These are phyloP conservation scores for Spathaspora hagerdaliae DNA, from an alignment of 805 yeast genomes.

Conservation along the genomic window DNA sequence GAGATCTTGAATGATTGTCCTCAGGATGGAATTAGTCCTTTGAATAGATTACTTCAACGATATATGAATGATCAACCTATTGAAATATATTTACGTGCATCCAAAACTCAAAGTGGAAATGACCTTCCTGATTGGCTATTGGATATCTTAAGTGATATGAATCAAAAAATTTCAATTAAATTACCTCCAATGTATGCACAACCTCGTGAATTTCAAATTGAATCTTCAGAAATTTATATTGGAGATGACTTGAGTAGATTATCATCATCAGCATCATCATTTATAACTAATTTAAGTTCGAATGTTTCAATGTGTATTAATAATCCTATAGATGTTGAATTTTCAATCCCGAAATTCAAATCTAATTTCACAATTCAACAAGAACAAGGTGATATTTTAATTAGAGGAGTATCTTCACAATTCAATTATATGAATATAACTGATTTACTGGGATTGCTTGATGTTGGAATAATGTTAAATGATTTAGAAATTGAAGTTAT, in stretches of 20 bases:
- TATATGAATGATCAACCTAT: conserved; percentile 15
- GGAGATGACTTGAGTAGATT: background rate
- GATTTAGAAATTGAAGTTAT: conserved; percentile 7
- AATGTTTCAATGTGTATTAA: background rate
- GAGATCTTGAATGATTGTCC: conserved; percentile 16
- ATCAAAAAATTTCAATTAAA: conserved; percentile 9
- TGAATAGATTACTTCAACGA: conserved; percentile 17
- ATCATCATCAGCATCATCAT: background rate
- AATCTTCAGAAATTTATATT: background rate
- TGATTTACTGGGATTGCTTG: background rate
- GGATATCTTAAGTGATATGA: conserved; percentile 11
- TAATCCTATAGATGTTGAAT: background rate
- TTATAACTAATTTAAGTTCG: background rate
- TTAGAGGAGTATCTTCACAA: background rate
- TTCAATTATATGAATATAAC: background rate
- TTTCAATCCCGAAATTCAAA: conserved; percentile 1
- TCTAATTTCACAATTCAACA: background rate
- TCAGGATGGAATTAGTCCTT: conserved; percentile 12
- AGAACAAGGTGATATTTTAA: background rate
- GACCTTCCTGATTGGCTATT: conserved; percentile 24
- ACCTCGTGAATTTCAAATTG: background rate
- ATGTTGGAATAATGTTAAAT: background rate
- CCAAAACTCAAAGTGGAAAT: conserved; percentile 6
- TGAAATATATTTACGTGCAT: conserved; percentile 14
- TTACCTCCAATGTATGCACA: conserved; percentile 9